A percentile compares a stretch with the other conserved stretches of the same genome.
Evolutionary conservation across 2,329 filamentous ascomycete genomes (phyloP).

Genomic region (Ascochyta pisi): DNA sequence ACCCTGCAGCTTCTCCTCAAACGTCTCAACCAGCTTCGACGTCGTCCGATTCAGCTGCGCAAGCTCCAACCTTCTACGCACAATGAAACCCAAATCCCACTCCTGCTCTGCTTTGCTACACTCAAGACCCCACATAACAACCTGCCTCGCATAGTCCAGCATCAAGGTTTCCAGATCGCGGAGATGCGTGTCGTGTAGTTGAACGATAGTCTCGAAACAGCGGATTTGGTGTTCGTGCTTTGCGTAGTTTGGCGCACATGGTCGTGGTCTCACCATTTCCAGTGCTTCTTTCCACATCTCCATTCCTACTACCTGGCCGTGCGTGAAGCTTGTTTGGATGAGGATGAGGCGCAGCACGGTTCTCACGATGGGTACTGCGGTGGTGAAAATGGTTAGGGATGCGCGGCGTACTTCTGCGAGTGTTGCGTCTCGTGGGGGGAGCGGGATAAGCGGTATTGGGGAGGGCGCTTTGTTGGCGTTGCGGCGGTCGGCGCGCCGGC

Average conservation of each 20-base stretch:
- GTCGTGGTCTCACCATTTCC: too few relatives aligned
- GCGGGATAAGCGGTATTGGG: background rate
- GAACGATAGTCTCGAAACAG: background rate
- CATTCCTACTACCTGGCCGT: background rate
- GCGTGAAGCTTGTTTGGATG: background rate
- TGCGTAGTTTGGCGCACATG: background rate
- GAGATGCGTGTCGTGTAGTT: background rate
- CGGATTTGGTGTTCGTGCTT: background rate
- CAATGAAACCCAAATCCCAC: background rate
- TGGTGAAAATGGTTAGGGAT: background rate
- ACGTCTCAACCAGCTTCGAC: too few relatives aligned
- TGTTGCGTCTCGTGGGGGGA: background rate
- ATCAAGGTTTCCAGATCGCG: background rate
- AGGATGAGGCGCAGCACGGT: background rate
- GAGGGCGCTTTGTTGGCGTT: background rate
- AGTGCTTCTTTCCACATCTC: background rate
- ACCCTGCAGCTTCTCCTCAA: too few relatives aligned
- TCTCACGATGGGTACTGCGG: background rate
- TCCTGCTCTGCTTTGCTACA: conserved; percentile 4
- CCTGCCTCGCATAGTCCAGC: background rate
- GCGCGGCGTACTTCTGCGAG: too few relatives aligned
- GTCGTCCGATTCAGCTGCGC: background rate
- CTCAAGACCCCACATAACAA: conserved; percentile 7
- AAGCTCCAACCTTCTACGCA: background rate
- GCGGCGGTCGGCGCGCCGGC: background rate